These are phyloP conservation scores for Daldinia decipiens DNA, from an alignment of 495 filamentous ascomycete species.

Conservation along the genomic window DNA sequence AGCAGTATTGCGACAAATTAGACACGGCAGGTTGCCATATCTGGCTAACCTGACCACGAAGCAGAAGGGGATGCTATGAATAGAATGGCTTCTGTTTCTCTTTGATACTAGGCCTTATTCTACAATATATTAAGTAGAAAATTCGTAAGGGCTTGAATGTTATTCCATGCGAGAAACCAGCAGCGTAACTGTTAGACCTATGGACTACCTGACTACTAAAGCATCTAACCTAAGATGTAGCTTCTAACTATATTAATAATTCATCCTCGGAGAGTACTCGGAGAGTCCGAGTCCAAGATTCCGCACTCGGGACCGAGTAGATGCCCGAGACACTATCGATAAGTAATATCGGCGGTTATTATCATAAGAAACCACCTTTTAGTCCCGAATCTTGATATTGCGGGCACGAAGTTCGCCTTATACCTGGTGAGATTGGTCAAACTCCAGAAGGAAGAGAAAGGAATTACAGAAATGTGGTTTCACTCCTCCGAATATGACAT, in stretches of 20 bases:
- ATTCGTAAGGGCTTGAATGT: background rate
- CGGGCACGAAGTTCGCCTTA: background rate
- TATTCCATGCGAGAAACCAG: background rate
- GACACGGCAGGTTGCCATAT: constrained; percentile 6
- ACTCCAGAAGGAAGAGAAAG: background rate
- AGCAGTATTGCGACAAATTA: constrained; percentile 12
- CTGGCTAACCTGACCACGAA: background rate
- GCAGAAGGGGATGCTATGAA: constrained; percentile 8
- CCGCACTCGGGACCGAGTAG: constrained; percentile 4
- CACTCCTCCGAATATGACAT: too few relatives aligned
- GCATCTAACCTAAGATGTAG: too few relatives aligned
- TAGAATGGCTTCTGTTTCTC: constrained; percentile 8
- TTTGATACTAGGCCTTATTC: constrained; percentile 1
- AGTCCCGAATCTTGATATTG: background rate
- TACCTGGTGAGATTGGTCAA: background rate
- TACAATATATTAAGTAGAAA: constrained; percentile 4
- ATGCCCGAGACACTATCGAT: constrained; percentile 1
- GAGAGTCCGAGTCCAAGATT: background rate
- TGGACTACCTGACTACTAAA: background rate
- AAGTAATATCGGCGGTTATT: background rate
- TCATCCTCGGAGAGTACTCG: too few relatives aligned
- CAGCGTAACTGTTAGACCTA: background rate
- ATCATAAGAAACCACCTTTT: background rate
- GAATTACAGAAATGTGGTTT: background rate
- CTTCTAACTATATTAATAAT: too few relatives aligned